These are phyloP conservation scores for Macrophomina tecta DNA, from an alignment of 2,329 filamentous ascomycete genomes.

Conservation along the genomic window DNA sequence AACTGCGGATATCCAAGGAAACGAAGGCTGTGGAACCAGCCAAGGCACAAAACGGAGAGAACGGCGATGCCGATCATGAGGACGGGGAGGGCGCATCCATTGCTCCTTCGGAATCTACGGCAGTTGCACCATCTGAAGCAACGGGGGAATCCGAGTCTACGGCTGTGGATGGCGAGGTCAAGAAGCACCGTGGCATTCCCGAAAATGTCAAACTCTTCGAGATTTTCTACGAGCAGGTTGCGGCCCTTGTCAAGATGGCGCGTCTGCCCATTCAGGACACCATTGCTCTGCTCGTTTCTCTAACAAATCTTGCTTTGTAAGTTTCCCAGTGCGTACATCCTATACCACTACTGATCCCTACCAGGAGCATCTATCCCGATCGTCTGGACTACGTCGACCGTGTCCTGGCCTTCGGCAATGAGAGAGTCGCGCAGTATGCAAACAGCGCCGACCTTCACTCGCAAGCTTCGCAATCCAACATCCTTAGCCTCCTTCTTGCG, in stretches of 20 bases:
- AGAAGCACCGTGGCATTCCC: conserved; percentile 65
- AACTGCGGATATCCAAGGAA: conserved; percentile 72
- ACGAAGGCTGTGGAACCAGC: conserved; percentile 41
- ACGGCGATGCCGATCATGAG: conserved; percentile 30
- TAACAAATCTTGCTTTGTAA: conserved; percentile 85
- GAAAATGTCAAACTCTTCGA: conserved; percentile 90
- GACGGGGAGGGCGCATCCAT: conserved; percentile 38
- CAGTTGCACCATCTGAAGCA: conserved; percentile 39
- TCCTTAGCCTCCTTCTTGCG: conserved; percentile 87
- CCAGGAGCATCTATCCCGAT: conserved; percentile 86
- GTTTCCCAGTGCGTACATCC: conserved; percentile 32
- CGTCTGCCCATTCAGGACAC: conserved; percentile 92
- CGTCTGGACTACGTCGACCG: conserved; percentile 94
- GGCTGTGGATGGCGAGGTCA: conserved; percentile 49
- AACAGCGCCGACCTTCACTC: conserved; percentile 97
- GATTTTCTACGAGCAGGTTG: conserved; percentile 95
- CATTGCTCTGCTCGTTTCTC: conserved; percentile 89
- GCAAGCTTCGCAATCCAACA: conserved; percentile 81
- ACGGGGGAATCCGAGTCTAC: conserved; percentile 43
- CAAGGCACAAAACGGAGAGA: conserved; percentile 41
- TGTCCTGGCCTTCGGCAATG: conserved; percentile 83
- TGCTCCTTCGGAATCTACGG: conserved; percentile 37
- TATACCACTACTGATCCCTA: conserved; percentile 35
- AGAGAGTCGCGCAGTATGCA: conserved; percentile 85
- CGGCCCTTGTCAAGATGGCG: conserved; percentile 89